Conservation (phyloP, 352 stramenopile genomes). For the Plasmopara halstedii region DNA sequence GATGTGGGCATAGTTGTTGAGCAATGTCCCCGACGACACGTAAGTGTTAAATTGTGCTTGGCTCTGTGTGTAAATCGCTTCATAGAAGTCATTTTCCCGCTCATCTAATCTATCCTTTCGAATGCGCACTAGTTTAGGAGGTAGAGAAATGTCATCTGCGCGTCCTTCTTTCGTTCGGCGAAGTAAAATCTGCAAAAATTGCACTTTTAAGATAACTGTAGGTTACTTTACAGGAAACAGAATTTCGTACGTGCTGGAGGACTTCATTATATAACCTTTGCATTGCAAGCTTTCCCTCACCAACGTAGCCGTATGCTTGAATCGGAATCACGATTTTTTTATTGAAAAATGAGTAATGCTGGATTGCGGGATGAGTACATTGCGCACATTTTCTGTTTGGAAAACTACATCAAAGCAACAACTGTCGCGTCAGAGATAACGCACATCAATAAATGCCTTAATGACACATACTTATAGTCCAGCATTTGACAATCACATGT, state of each 20-base stretch:
- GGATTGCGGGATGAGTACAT: conserved; percentile 91
- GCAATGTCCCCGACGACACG: conserved; percentile 92
- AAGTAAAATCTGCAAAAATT: conserved; percentile 85
- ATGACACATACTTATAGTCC: conserved; percentile 87
- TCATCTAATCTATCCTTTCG: conserved; percentile 81
- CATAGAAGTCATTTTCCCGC: conserved; percentile 98
- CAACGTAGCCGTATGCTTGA: conserved; percentile 91
- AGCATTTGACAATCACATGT: conserved; percentile 93
- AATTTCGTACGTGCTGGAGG: conserved; percentile 72
- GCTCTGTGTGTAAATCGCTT: conserved; percentile 96
- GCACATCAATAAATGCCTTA: neutral
- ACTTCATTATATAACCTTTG: conserved; percentile 93
- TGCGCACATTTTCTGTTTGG: conserved; percentile 81
- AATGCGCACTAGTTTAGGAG: conserved; percentile 84
- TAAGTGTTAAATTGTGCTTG: conserved; percentile 98
- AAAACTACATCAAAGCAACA: conserved; percentile 29
- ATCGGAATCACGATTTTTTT: conserved; percentile 98
- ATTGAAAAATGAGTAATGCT: conserved; percentile 98
- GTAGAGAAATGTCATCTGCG: conserved; percentile 91
- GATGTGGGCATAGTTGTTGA: conserved; percentile 99
- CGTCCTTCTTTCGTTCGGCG: conserved; percentile 97
- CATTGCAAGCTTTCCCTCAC: conserved; percentile 92
- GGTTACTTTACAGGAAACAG: neutral
- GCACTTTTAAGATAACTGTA: conserved; percentile 1
- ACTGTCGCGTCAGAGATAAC: conserved; percentile 10